Base-by-base conservation (phyloP, 768 basidiomycete species). In the Termitomyces sp. region DNA sequence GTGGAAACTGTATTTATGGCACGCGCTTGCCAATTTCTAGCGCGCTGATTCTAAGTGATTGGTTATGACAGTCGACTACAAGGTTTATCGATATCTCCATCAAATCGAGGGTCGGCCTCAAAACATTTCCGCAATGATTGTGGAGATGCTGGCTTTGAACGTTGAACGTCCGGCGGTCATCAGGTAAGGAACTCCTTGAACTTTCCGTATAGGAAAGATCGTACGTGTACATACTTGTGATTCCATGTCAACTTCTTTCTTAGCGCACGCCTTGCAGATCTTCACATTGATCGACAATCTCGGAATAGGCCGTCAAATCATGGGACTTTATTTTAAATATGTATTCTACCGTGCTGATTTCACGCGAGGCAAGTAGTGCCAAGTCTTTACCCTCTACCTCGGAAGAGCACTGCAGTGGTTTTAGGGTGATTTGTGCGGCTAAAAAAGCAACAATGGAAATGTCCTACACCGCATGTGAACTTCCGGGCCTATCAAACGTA, bases 1-100 rank as follows among this genome's bases (percentile, higher is more conserved):
- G 48, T 50, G 47, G 26, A 57, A 59, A 51, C 46, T 62, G 52
- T 57, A 62, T 49, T 50, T 52, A 45, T 43, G 62, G 48, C 54
- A 48, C n/a, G 27, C 12, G 30, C 32, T 5, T 43, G 52, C 39
- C 27, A 33, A 12, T 12, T 43, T 43, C 30, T 6, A 43, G 16
- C 14, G 30, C 42, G 32, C 14, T 54, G 7, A 42, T n/a, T 18
- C 22, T n/a, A 33, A 22, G 20, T 16, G 24, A 18, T 16, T 34
- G 36, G 24, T 51, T 30, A 16, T 32, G 20, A 36, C 34, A 33
- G 9, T 22, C 33, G 48, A 37, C 22, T 27, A 24, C 18, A 14
- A 40, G 34, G 2, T 6, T n/a, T 22, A 22, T 1, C n/a, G 2
- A 34, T 9, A 32, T 48, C 5, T 12, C 36, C 7, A n/a, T 42